Conservation (phyloP, 2,329 filamentous ascomycete species). For the Sphaerulina populicola region DNA sequence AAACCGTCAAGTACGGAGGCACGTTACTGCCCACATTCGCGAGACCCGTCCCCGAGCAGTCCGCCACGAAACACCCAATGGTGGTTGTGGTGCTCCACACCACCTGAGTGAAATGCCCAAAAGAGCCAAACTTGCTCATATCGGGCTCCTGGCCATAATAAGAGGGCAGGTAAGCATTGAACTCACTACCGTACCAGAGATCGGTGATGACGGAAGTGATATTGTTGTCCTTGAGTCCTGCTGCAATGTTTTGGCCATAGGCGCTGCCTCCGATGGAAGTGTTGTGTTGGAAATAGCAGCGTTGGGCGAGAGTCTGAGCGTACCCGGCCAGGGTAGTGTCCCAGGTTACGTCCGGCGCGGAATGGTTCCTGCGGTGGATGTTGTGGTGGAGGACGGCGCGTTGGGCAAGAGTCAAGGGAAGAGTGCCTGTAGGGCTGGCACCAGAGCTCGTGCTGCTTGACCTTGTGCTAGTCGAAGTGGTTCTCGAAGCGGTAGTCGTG, state of each 20-base stretch:
- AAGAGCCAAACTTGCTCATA: conserved; percentile 52
- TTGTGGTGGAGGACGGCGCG: conserved; percentile 11
- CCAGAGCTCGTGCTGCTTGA: background rate
- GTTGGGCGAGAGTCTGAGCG: conserved; percentile 54
- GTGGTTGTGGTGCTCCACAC: conserved; percentile 56
- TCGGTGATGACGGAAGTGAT: conserved; percentile 62
- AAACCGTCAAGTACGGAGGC: conserved; percentile 59
- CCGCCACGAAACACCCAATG: conserved; percentile 54
- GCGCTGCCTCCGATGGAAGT: conserved; percentile 56
- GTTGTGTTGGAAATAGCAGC: conserved; percentile 66
- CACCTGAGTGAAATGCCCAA: conserved; percentile 67
- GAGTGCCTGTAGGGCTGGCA: background rate
- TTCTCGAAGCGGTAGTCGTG: background rate
- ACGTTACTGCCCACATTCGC: conserved; percentile 37
- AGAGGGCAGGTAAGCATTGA: conserved; percentile 46
- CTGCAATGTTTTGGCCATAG: conserved; percentile 91
- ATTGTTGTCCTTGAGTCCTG: conserved; percentile 47
- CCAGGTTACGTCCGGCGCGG: conserved; percentile 51
- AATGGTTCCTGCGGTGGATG: conserved; percentile 15
- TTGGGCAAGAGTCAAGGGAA: background rate
- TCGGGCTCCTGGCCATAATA: conserved; percentile 43
- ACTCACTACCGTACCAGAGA: conserved; percentile 79
- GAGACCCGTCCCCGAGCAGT: conserved; percentile 44
- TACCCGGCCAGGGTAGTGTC: conserved; percentile 53
- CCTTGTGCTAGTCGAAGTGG: background rate